Evolutionary conservation across 129 eudicot species (phyloP).

Genomic region (Flaveria bidentis): DNA sequence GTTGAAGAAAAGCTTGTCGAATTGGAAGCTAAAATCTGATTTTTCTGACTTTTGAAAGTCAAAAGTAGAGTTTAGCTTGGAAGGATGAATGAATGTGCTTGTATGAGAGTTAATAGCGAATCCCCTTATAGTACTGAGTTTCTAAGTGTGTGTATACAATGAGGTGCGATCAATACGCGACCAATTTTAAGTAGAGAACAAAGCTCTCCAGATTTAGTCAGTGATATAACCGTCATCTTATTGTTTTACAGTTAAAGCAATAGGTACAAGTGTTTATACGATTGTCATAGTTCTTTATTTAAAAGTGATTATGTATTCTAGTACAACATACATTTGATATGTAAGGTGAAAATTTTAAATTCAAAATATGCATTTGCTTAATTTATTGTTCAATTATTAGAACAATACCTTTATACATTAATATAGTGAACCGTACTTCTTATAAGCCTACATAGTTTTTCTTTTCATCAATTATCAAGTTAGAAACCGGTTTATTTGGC

Average conservation of each 20-base stretch:
- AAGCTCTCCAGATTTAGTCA: background rate
- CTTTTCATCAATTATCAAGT: background rate
- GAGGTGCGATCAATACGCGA: background rate
- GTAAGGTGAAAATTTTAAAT: background rate
- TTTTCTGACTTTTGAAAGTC: conserved; percentile 13
- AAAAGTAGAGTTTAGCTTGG: conserved; percentile 1
- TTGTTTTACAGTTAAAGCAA: background rate
- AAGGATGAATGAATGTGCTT: background rate
- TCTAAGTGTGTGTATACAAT: background rate
- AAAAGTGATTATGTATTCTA: background rate
- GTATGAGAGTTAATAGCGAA: background rate
- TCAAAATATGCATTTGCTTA: background rate
- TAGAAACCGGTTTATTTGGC: conserved; percentile 1
- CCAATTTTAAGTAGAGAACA: background rate
- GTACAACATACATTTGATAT: background rate
- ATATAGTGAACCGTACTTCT: background rate
- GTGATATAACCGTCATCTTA: background rate
- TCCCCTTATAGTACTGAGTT: background rate
- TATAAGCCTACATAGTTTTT: background rate
- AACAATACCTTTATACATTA: background rate
- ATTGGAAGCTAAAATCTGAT: background rate
- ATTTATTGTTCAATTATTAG: background rate
- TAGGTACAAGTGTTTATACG: background rate
- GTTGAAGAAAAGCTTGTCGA: background rate
- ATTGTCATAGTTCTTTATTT: background rate